Evolutionary conservation across 2,329 filamentous ascomycete genomes (phyloP).

Genomic region (Botrytis fabae): DNA sequence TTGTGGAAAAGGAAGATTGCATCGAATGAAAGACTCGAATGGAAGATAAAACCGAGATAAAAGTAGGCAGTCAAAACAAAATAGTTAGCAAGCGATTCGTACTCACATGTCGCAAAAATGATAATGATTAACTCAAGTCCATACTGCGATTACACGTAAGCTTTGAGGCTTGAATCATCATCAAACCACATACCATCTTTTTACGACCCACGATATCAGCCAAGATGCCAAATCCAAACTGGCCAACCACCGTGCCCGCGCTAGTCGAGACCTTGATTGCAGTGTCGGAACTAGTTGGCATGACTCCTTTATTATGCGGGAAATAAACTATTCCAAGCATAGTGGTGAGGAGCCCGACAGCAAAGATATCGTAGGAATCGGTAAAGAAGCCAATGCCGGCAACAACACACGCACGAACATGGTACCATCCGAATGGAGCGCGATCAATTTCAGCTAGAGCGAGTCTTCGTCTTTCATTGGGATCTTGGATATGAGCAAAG

Average conservation of each 20-base stretch:
- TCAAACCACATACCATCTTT: conserved; percentile 48
- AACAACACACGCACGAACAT: conserved; percentile 72
- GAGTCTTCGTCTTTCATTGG: conserved; percentile 75
- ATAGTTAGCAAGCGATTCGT: background rate
- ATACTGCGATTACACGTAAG: conserved; percentile 48
- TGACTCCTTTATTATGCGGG: conserved; percentile 47
- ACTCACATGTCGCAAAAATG: conserved; percentile 65
- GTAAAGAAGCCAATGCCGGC: conserved; percentile 80
- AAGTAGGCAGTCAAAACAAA: background rate
- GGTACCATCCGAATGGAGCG: conserved; percentile 78
- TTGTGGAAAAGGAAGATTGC: background rate
- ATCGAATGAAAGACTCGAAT: background rate
- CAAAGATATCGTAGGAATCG: conserved; percentile 66
- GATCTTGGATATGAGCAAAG: conserved; percentile 64
- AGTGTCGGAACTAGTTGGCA: conserved; percentile 68
- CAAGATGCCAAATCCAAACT: conserved; percentile 73
- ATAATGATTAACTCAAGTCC: conserved; percentile 77
- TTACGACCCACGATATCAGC: conserved; percentile 77
- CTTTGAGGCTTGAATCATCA: background rate
- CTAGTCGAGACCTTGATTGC: conserved; percentile 84
- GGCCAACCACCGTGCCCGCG: conserved; percentile 78
- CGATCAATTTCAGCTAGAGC: conserved; percentile 81
- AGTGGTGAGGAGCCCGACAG: conserved; percentile 65
- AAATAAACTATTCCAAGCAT: conserved; percentile 40
- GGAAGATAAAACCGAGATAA: background rate